These are phyloP conservation scores for Geoglossum glabrum DNA, from an alignment of 495 filamentous ascomycete genomes.

Conservation along the genomic window DNA sequence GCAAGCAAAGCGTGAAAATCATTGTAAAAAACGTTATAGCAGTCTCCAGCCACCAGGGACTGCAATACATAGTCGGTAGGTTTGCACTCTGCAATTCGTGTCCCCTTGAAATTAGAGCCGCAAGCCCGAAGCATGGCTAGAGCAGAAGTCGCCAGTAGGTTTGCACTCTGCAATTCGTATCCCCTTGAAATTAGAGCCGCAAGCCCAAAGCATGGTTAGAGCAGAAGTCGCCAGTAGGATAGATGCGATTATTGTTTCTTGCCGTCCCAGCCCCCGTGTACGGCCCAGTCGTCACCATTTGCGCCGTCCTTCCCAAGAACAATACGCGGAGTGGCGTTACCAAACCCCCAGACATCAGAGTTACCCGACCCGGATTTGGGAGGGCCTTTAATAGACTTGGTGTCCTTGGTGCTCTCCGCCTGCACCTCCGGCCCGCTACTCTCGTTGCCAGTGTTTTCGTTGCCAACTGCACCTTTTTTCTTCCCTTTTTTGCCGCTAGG, in stretches of 20 bases:
- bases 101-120: background rate
- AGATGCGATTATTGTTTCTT: background rate
- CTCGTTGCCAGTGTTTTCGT: constrained; percentile 6
- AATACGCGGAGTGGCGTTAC: background rate
- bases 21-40: background rate
- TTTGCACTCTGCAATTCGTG: background rate
- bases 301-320: background rate
- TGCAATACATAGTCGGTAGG: background rate
- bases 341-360: background rate
- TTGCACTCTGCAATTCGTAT: background rate
- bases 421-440: constrained; percentile 3
- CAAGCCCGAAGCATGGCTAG: background rate
- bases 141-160: background rate
- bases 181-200: background rate
- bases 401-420: background rate
- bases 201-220: background rate
- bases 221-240: background rate
- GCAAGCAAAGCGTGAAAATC: background rate
- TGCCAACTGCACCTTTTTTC: constrained; percentile 12
- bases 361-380: background rate
- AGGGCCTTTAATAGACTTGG: background rate
- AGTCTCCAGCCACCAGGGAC: background rate
- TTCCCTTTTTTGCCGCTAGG: constrained; percentile 17
- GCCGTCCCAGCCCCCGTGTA: background rate
- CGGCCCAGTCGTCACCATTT: background rate